Evolutionary conservation across 2,329 filamentous ascomycete species (phyloP).

Genomic region (Mycosphaerella sp.): DNA sequence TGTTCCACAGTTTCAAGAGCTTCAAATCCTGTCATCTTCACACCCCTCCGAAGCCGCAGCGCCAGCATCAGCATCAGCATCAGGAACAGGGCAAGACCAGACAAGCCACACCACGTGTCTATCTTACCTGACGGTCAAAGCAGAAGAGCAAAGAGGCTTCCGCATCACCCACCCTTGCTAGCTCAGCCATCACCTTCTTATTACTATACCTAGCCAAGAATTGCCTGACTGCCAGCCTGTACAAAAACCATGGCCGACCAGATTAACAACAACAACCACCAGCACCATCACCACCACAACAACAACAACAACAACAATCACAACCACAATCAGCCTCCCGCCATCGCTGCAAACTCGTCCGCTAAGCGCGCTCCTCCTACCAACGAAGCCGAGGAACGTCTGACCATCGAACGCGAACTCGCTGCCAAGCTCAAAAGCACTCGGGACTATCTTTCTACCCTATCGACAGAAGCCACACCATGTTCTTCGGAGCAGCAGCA

Average conservation of each 20-base stretch:
- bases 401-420: constrained; percentile 17
- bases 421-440: constrained; percentile 15
- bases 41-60: neutral
- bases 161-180: neutral
- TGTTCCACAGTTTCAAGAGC: neutral
- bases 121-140: neutral
- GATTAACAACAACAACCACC: neutral
- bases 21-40: neutral
- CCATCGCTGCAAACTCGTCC: neutral
- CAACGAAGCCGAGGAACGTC: constrained; percentile 2
- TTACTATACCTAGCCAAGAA: neutral
- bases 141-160: neutral
- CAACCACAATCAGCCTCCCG: neutral
- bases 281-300: neutral
- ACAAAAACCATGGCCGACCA: neutral
- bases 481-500: neutral
- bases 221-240: neutral
- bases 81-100: neutral
- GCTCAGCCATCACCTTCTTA: neutral
- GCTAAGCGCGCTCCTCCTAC: constrained; percentile 1
- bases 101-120: constrained; percentile 1
- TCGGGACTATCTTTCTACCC: constrained; percentile 12
- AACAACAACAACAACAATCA: neutral
- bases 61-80: too few species aligned
- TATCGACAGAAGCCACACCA: neutral